These are phyloP conservation scores for Monosporascus sp. DNA, from an alignment of 2,329 filamentous ascomycete species.

Conservation along the genomic window DNA sequence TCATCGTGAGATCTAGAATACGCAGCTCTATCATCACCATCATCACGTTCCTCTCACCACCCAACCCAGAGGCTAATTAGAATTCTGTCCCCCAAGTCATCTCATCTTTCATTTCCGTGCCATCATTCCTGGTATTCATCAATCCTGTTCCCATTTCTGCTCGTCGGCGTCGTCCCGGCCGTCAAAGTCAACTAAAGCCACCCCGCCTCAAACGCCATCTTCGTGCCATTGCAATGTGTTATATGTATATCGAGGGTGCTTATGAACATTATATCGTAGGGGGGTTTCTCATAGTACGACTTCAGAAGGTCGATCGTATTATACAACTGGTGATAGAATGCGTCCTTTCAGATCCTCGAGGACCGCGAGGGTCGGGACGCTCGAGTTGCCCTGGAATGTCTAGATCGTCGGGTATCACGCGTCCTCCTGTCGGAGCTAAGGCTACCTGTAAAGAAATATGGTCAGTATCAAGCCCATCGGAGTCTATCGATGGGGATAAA, in stretches of 20 bases:
- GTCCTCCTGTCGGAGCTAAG: slow-evolving; percentile 41
- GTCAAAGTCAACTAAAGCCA: neutral
- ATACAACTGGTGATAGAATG: neutral
- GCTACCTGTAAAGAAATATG: slow-evolving; percentile 33
- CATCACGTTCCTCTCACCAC: too few relatives aligned
- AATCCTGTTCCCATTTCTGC: too few relatives aligned
- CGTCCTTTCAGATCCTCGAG: slow-evolving; percentile 4
- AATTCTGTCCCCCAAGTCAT: too few relatives aligned
- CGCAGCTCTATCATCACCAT: too few relatives aligned
- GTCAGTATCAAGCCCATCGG: slow-evolving; percentile 21
- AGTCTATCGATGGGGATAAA: slow-evolving; percentile 25
- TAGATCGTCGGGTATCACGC: slow-evolving; percentile 27
- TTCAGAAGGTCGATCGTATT: neutral
- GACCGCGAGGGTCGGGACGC: slow-evolving; percentile 20
- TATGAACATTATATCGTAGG: slow-evolving; percentile 1
- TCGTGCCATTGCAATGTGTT: neutral
- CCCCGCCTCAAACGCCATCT: neutral
- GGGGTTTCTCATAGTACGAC: neutral
- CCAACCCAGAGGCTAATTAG: too few relatives aligned
- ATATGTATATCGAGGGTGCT: neutral
- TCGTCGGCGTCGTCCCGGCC: too few relatives aligned
- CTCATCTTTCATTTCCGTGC: too few relatives aligned
- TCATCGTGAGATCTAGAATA: too few relatives aligned
- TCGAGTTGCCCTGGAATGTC: slow-evolving; percentile 21
- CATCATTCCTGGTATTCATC: too few relatives aligned